Evolutionary conservation across 306 rosid species (phyloP).

Genomic region (Albizia julibrissin): DNA sequence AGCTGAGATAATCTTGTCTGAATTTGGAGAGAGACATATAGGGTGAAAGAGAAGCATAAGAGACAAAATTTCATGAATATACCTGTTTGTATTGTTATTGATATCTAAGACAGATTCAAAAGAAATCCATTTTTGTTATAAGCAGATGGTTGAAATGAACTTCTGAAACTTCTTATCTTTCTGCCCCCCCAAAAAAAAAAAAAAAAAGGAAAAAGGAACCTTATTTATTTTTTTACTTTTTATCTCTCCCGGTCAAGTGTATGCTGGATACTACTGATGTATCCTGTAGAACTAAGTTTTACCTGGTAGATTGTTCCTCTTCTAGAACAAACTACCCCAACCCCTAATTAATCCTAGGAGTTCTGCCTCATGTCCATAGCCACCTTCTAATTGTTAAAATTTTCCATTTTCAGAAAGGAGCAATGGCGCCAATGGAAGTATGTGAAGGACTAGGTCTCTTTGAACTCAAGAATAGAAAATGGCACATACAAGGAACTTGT

Average conservation of each 20-base stretch:
- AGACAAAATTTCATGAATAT: neutral
- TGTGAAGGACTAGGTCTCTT: slow-evolving; percentile 93
- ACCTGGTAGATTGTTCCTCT: neutral
- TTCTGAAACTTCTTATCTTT: slow-evolving; percentile 3
- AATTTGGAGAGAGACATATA: neutral
- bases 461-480: slow-evolving; percentile 87
- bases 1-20: neutral
- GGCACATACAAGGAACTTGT: slow-evolving; percentile 96
- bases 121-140: neutral
- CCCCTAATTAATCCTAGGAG: neutral
- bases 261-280: neutral
- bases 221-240: neutral
- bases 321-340: neutral
- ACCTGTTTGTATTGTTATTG: neutral
- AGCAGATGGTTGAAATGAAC: slow-evolving; percentile 16
- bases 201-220: too few relatives aligned
- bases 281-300: neutral
- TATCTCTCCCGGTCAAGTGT: neutral
- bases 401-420: slow-evolving; percentile 66
- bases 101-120: neutral
- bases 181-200: too few relatives aligned
- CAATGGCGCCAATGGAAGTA: slow-evolving; percentile 93
- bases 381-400: slow-evolving; percentile 6
- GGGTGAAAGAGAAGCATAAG: neutral
- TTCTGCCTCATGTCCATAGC: neutral